Conservation (phyloP, 345 rosid species). For the Passiflora organensis region DNA sequence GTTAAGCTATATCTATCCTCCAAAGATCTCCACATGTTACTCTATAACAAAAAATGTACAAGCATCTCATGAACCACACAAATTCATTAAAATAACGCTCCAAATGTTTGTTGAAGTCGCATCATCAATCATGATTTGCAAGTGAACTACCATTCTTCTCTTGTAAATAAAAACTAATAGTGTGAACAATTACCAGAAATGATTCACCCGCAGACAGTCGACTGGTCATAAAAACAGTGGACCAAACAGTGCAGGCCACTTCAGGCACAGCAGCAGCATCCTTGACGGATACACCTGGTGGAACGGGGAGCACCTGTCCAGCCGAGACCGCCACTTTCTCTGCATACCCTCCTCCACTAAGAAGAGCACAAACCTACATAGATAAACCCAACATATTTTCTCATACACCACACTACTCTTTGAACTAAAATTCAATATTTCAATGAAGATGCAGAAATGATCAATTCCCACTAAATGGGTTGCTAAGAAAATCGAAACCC, state of each 20-base stretch:
- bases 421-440: constrained; percentile 1
- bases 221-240: constrained; percentile 78
- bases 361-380: constrained; percentile 78
- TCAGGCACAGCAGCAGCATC: constrained; percentile 78
- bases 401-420: background rate
- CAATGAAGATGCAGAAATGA: background rate
- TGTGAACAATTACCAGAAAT: constrained; percentile 44
- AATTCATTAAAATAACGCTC: background rate
- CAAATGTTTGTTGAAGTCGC: no score
- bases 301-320: constrained; percentile 65
- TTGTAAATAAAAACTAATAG: background rate
- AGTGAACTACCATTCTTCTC: no score
- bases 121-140: no score
- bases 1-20: background rate
- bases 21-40: background rate
- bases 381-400: background rate
- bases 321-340: constrained; percentile 78
- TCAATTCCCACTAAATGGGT: background rate
- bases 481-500: background rate
- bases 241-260: constrained; percentile 92
- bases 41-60: background rate
- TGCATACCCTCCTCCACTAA: constrained; percentile 79
- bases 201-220: constrained; percentile 58
- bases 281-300: constrained; percentile 45
- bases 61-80: background rate